Evolutionary conservation across 164 flowering plant genomes (phyloP), one percentile per base, ranked within the genome.

Genomic region (Taxillus chinensis): DNA sequence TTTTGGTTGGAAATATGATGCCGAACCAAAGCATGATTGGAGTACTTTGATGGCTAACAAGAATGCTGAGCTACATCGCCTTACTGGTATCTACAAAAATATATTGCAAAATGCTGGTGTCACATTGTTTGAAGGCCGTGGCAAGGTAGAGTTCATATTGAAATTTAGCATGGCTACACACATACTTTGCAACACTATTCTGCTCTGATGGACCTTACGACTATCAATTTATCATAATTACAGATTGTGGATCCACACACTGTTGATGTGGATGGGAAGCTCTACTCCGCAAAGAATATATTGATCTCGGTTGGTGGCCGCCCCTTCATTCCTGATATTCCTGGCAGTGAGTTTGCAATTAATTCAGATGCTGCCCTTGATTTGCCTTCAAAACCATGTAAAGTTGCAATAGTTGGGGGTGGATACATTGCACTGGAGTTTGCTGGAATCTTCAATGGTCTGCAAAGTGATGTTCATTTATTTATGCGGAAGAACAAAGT

Each of bases 281-380:
- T 79, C 3, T 91, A 83, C 66, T 66, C 96, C 39, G 93, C 99
- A 59, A 86, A 77, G 64, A 80, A 91, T 67, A 95, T 95, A 68
- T 82, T 95, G 15, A 78, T 95, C 57, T 74, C 99, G 48, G 97
- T 95, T 62, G 99, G 99, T 11, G 99, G 93, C 41, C 83, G 96
- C 16, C 96, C 99, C 40, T 95, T 78, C 69, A 82, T 91, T 71
- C 99, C 90, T 62, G 84, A 91, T 11, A 89, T 91, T 64, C 93
- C 96, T 67, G 99, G 99, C 58, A 86, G 77, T 51, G 92, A 95
- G 59, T 79, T 84, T 81, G 99, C 80, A 3, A 95, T 95, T 60
- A 92, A 91, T 73, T 95, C 99, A 14, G 99, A 95, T 81, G 86
- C 81, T 51, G 99, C 99, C 60, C 97, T 91, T 70, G 99, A 91